These are phyloP conservation scores for Ostreobium quekettii DNA, from an alignment of 139 green algal genomes.

Conservation along the genomic window DNA sequence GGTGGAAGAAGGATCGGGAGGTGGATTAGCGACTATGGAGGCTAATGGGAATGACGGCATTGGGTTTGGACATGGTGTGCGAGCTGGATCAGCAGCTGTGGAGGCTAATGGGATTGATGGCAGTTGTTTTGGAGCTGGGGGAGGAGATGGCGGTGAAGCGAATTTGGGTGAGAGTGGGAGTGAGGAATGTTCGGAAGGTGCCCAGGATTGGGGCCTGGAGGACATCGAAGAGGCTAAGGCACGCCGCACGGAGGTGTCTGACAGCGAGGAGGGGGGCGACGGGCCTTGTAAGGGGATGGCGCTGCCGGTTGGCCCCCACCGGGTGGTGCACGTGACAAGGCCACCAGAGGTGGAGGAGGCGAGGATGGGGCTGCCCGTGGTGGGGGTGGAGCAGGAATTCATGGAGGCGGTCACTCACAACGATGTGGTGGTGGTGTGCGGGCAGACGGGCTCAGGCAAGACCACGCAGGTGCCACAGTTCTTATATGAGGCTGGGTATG, in stretches of 20 bases:
- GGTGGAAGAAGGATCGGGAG: background rate
- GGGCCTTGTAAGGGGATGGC: constrained; percentile 9
- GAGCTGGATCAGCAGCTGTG: background rate
- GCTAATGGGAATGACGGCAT: background rate
- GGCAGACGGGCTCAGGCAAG: constrained; percentile 89
- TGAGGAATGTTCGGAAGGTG: no score
- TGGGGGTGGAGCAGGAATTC: constrained; percentile 83
- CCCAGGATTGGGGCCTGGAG: no score
- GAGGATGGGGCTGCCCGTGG: constrained; percentile 65
- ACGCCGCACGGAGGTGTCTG: background rate
- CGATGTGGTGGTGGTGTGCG: constrained; percentile 76
- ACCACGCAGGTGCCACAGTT: constrained; percentile 96
- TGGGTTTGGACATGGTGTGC: background rate
- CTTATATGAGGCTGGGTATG: constrained; percentile 86
- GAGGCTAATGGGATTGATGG: no score
- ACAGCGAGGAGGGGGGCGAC: background rate
- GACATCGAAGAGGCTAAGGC: no score
- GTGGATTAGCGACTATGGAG: no score
- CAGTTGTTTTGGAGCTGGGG: no score
- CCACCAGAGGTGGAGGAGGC: constrained; percentile 38
- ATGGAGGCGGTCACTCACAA: constrained; percentile 69
- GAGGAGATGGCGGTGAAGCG: background rate
- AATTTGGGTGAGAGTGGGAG: background rate
- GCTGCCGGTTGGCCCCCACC: constrained; percentile 22
- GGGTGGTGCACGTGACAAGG: constrained; percentile 38